Conservation (phyloP, 345 rosid genomes). For the Stellera chamaejasme region DNA sequence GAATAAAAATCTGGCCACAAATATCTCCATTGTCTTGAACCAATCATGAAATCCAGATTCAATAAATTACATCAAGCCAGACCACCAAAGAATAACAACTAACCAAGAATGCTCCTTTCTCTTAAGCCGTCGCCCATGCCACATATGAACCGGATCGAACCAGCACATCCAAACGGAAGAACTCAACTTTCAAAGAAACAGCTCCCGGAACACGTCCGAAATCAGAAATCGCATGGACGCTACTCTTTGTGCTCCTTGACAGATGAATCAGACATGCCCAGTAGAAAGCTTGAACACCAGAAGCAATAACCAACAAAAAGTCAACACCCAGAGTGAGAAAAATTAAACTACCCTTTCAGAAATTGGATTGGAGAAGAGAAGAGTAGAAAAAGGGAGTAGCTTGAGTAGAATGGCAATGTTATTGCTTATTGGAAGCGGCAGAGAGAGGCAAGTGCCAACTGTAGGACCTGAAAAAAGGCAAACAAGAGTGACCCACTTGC, state of each 20-base stretch:
- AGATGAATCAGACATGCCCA: background rate
- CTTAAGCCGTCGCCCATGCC: conserved; percentile 5
- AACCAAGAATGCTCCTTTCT: conserved; percentile 12
- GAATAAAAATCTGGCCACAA: conserved; percentile 40
- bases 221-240: conserved; percentile 29
- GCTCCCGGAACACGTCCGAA: conserved; percentile 19
- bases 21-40: conserved; percentile 65
- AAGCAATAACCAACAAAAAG: conserved; percentile 1
- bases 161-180: conserved; percentile 19
- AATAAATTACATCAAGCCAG: conserved; percentile 8
- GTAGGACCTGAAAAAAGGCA: conserved; percentile 24
- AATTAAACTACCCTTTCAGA: conserved; percentile 16
- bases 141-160: conserved; percentile 18
- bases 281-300: background rate
- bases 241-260: conserved; percentile 10
- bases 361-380: conserved; percentile 11
- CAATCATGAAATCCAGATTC: conserved; percentile 36
- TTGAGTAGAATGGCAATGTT: conserved; percentile 9
- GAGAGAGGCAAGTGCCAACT: conserved; percentile 25
- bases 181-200: conserved; percentile 26
- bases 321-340: conserved; percentile 12
- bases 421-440: conserved; percentile 9
- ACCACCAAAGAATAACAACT: conserved; percentile 9
- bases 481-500: conserved; percentile 28
- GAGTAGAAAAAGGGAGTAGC: conserved; percentile 18